Evolutionary conservation across 164 flowering plant species (phyloP), one percentile per base, ranked within the genome.

Genomic region (Liriodendron chinense): DNA sequence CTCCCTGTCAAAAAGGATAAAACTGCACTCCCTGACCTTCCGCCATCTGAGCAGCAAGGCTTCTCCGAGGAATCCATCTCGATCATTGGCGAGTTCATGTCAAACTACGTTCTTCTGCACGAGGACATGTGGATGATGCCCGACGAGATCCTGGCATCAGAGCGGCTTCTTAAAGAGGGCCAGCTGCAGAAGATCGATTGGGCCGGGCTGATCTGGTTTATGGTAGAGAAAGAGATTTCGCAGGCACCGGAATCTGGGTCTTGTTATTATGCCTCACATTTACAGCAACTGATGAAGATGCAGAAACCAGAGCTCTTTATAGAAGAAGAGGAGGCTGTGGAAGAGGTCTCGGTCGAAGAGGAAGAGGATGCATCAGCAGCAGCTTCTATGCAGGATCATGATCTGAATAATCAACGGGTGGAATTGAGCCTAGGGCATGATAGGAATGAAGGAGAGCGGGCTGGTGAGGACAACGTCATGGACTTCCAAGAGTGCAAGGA

Each of bases 181-280:
- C 84, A 83, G 49, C 89, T 88, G 0, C 91, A 91, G 83, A 93
- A 83, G 83, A 84, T 96, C 59, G 97, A 91, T 78, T 93, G 97
- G 94, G 88, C 96, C 0, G 74, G 84, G 0, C 73, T 96, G 86
- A 57, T 96, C 8, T 96, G 99, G 99, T 87, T 75, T 77, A 96
- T 96, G 99, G 89, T 92, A 72, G 97, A 91, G 87, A 92, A 88
- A 83, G 99, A 96, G 84, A 73, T 96, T 74, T 24, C 14, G 47
- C 85, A 82, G 23, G 88, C 79, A 22, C 53, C 66, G 0, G 26
- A 79, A 10, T 74, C 84, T 34, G 67, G 9, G 23, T 72, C 78
- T 24, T 91, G 91, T 76, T 89, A 85, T 74, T 91, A 91, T 56
- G 92, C 94, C 0, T 83, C 90, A 0, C 98, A 96, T 82, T 81